These are phyloP conservation scores for Ceratocystis cacaofunesta DNA, from an alignment of 2,329 filamentous ascomycete genomes.

Conservation along the genomic window DNA sequence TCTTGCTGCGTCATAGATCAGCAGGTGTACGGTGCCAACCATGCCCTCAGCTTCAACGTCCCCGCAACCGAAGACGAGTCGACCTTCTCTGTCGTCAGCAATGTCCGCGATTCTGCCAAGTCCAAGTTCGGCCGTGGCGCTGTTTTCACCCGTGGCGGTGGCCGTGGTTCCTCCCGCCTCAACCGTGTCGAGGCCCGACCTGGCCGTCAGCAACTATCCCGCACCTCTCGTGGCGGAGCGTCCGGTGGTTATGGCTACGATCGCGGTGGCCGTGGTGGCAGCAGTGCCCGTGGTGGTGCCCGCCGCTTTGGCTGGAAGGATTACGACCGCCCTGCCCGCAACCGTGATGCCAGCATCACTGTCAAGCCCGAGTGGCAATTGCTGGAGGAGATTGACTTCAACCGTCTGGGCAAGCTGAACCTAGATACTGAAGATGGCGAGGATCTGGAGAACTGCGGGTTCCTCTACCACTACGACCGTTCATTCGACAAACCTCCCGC, in stretches of 20 bases:
- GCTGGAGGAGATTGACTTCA: conserved; percentile 97
- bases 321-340: conserved; percentile 93
- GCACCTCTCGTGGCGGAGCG: conserved; percentile 54
- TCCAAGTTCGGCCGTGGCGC: conserved; percentile 78
- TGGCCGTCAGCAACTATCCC: conserved; percentile 48
- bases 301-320: conserved; percentile 97
- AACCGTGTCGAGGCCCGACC: conserved; percentile 50
- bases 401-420: conserved; percentile 86
- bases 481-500: conserved; percentile 86
- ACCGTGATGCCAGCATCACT: conserved; percentile 89
- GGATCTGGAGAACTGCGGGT: conserved; percentile 88
- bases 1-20: conserved; percentile 49
- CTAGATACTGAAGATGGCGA: conserved; percentile 89
- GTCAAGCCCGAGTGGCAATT: conserved; percentile 92
- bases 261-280: conserved; percentile 49
- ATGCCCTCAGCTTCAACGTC: conserved; percentile 74
- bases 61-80: conserved; percentile 91
- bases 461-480: conserved; percentile 97
- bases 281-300: conserved; percentile 49
- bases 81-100: conserved; percentile 95
- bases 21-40: conserved; percentile 87
- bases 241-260: conserved; percentile 44
- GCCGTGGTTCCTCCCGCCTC: conserved; percentile 55
- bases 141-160: conserved; percentile 72
- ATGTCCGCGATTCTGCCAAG: conserved; percentile 74